These are phyloP conservation scores for Babesia gibsoni DNA, from an alignment of 169 alveolate species.

Conservation along the genomic window DNA sequence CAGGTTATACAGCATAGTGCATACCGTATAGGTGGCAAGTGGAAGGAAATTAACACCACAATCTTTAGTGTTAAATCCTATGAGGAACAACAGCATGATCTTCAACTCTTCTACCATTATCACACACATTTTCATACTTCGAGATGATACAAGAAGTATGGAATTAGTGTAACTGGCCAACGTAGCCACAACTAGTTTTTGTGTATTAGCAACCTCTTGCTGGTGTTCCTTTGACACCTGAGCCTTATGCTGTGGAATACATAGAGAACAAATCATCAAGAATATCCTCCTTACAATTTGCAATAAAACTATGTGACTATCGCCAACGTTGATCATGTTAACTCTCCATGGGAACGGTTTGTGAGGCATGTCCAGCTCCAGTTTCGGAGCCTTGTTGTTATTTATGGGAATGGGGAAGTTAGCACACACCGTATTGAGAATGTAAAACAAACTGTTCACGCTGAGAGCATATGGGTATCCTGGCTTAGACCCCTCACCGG, in stretches of 20 bases:
- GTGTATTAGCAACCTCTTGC: constrained; percentile 1
- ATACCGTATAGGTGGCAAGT: constrained; percentile 35
- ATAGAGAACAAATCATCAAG: constrained; percentile 29
- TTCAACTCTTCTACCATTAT: constrained; percentile 38
- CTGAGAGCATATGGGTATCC: constrained; percentile 38
- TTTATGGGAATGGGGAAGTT: constrained; percentile 54
- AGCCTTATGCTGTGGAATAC: constrained; percentile 12
- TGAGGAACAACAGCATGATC: constrained; percentile 13
- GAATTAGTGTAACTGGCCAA: constrained; percentile 35
- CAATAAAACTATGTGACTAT: constrained; percentile 24
- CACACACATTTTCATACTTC: constrained; percentile 13
- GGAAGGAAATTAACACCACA: constrained; percentile 16
- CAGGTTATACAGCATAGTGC: constrained; percentile 51
- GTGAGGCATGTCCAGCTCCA: constrained; percentile 22
- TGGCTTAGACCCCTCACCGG: constrained; percentile 16
- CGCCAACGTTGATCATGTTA: constrained; percentile 31
- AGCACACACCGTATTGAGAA: constrained; percentile 35
- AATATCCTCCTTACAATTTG: constrained; percentile 29
- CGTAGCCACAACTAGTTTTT: constrained; percentile 27
- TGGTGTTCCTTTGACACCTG: not conserved
- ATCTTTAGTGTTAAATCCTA: constrained; percentile 28
- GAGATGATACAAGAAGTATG: constrained; percentile 25
- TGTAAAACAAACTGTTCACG: constrained; percentile 25
- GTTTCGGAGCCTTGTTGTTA: not conserved
- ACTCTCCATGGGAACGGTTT: constrained; percentile 48